Evolutionary conservation across 2,329 filamentous ascomycete species (phyloP).

Genomic region (Elsinoe arachidis): DNA sequence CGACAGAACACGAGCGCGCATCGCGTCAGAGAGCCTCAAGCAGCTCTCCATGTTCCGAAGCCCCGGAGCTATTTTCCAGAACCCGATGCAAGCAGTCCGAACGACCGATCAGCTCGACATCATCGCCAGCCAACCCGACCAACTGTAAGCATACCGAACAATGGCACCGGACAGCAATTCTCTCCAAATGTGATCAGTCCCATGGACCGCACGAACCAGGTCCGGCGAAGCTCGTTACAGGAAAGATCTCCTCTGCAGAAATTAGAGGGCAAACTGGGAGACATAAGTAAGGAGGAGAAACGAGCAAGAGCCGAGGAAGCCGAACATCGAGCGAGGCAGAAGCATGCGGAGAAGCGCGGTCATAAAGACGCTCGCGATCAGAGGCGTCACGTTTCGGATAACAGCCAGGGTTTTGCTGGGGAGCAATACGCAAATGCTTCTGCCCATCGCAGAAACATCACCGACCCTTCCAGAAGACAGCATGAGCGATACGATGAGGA

Average conservation of each 20-base stretch:
- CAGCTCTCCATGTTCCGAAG: conserved; percentile 14
- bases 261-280: conserved; percentile 80
- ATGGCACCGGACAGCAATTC: neutral
- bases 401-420: neutral
- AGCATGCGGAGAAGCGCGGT: conserved; percentile 24
- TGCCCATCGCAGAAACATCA: conserved; percentile 5
- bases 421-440: neutral
- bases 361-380: conserved; percentile 26
- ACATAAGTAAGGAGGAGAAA: conserved; percentile 94
- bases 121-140: conserved; percentile 4
- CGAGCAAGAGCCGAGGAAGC: conserved; percentile 75
- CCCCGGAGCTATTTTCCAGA: conserved; percentile 7
- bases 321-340: conserved; percentile 63
- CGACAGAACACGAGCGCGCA: conserved; percentile 10
- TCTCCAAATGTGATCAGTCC: neutral
- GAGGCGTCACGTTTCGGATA: conserved; percentile 15
- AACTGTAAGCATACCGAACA: neutral
- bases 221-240: conserved; percentile 52
- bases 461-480: neutral
- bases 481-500: neutral
- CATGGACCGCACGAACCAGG: neutral
- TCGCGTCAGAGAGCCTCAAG: conserved; percentile 12
- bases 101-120: neutral
- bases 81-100: conserved; percentile 1
- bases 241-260: conserved; percentile 88